A percentile compares a stretch with the other conserved stretches of the same genome.
Evolutionary conservation across 768 basidiomycete genomes (phyloP).

Genomic region (Termitomyces sp.): DNA sequence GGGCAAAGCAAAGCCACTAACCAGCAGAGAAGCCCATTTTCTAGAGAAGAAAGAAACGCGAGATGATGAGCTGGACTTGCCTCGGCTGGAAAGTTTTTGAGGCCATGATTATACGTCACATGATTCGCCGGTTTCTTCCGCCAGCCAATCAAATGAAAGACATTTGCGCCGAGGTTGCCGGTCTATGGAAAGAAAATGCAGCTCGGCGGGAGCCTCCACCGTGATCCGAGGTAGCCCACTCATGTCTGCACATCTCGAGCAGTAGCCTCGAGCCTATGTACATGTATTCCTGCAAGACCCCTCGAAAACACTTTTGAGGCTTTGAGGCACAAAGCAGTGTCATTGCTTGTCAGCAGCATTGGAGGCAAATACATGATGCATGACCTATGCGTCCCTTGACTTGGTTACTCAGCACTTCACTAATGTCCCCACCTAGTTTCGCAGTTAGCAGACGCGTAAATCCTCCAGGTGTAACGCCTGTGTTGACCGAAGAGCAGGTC

Average conservation of each 20-base stretch:
- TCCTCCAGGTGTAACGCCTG: constrained; percentile 21
- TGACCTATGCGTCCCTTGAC: too few relatives aligned
- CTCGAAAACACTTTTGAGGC: too few relatives aligned
- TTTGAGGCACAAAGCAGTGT: too few relatives aligned
- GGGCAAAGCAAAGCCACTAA: constrained; percentile 41
- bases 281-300: too few relatives aligned
- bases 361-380: not conserved
- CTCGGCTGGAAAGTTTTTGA: constrained; percentile 19
- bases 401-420: too few relatives aligned
- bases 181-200: too few relatives aligned
- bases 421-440: constrained; percentile 19
- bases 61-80: constrained; percentile 17
- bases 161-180: not conserved
- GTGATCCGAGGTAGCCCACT: not conserved
- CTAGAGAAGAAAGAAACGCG: constrained; percentile 4
- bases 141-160: constrained; percentile 14
- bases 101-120: constrained; percentile 11
- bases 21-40: constrained; percentile 43
- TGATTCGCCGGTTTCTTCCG: constrained; percentile 22
- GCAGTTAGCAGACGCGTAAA: constrained; percentile 27
- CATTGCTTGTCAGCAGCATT: not conserved
- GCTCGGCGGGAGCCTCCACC: not conserved
- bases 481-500: constrained; percentile 26
- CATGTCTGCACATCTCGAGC: too few relatives aligned
- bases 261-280: too few relatives aligned